Conservation (phyloP, 768 basidiomycete genomes). For the Amanita thiersii region DNA sequence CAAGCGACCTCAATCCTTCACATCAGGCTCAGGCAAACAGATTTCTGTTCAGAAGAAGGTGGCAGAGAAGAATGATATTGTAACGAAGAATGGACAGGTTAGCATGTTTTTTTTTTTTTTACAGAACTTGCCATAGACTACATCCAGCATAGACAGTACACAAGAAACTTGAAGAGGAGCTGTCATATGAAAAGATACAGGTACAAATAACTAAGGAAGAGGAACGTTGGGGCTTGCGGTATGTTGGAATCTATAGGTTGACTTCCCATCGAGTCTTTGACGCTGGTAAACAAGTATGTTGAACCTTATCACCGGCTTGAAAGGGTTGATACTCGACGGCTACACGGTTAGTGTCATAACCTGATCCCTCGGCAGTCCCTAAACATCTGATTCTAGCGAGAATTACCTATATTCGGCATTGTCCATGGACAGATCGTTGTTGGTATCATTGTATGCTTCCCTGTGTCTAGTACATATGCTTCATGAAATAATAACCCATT, state of each 20-base stretch:
- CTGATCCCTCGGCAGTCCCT: background rate
- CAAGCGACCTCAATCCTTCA: constrained; percentile 47
- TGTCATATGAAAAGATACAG: constrained; percentile 46
- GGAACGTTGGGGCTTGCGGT: constrained; percentile 65
- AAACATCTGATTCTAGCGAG: constrained; percentile 40
- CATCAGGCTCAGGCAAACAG: constrained; percentile 47
- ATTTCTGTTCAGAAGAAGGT: constrained; percentile 46
- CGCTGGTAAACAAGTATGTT: constrained; percentile 42
- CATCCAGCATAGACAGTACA: constrained; percentile 51
- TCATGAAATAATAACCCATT: constrained; percentile 2
- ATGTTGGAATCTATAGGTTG: constrained; percentile 32
- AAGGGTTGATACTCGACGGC: constrained; percentile 37
- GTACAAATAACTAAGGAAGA: constrained; percentile 49
- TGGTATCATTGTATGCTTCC: constrained; percentile 60
- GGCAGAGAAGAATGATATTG: constrained; percentile 47
- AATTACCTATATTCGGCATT: constrained; percentile 79
- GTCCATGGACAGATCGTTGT: constrained; percentile 55
- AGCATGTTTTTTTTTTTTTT: constrained; percentile 10
- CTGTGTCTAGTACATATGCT: background rate
- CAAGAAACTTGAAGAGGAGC: constrained; percentile 66
- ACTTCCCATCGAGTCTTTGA: background rate
- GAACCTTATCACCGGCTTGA: constrained; percentile 63
- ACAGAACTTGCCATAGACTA: constrained; percentile 1
- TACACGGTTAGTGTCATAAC: constrained; percentile 34
- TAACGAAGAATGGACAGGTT: constrained; percentile 48